A percentile compares a stretch with the other conserved stretches of the same genome.
phyloP scores from a whole-genome alignment of 2,329 filamentous ascomycete species.

The Fusarium mexicanum region DNA sequence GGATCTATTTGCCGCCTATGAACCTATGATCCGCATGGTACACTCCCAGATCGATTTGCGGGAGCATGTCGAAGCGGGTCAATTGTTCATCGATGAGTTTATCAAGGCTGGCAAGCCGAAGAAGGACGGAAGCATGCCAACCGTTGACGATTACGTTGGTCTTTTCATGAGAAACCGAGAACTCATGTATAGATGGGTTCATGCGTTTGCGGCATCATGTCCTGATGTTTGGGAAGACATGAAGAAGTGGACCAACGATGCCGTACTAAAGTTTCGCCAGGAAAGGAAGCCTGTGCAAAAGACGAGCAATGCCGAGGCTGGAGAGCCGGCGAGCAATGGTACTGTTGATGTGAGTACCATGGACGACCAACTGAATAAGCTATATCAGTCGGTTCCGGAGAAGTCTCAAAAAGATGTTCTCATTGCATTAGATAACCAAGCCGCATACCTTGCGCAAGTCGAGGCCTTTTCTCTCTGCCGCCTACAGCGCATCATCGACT shows the following conservation, averaged over 20 bases:
- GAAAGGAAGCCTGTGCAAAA: conserved; percentile 6
- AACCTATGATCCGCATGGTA: conserved; percentile 76
- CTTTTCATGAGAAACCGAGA: conserved; percentile 72
- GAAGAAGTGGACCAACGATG: conserved; percentile 67
- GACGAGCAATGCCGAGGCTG: background rate
- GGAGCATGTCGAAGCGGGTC: conserved; percentile 72
- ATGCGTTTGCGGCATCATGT: conserved; percentile 74
- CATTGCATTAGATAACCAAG: conserved; percentile 67
- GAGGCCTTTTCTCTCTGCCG: conserved; percentile 62
- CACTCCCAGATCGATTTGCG: conserved; percentile 78
- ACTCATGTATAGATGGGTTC: conserved; percentile 74
- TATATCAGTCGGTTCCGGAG: conserved; percentile 58
- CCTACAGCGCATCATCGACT: conserved; percentile 66
- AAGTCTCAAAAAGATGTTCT: conserved; percentile 58
- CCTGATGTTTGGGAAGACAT: conserved; percentile 71
- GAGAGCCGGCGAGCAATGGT: conserved; percentile 6
- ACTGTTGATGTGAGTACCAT: conserved; percentile 47
- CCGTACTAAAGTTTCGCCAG: conserved; percentile 64
- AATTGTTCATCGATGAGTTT: conserved; percentile 76
- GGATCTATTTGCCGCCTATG: conserved; percentile 73
- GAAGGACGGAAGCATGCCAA: conserved; percentile 55
- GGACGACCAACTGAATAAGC: conserved; percentile 50
- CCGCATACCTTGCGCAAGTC: conserved; percentile 66
- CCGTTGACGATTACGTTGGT: conserved; percentile 76
- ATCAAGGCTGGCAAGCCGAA: conserved; percentile 66